Evolutionary conservation across 352 stramenopile genomes (phyloP), one percentile per base, ranked within the genome.

Genomic region (Hyaloperonospora arabidopsidis): DNA sequence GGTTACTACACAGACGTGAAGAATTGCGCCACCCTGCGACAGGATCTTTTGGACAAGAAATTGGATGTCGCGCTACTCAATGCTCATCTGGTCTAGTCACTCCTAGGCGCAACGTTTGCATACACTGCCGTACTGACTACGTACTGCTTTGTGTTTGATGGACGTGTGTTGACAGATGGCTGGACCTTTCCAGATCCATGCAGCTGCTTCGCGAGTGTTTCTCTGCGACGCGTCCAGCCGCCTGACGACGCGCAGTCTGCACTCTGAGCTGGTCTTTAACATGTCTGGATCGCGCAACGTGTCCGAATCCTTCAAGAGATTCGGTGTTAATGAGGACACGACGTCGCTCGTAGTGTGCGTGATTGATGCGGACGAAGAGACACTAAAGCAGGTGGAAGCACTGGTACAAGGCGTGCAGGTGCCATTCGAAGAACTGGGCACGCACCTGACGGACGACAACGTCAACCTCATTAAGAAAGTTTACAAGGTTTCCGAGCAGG

Each of bases 211-310:
- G 35, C 79, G 83, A 22, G 74, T 74, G 38, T 66, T 93, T 35
- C 65, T 86, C n/a, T 87, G 74, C 40, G 77, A 87, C 41, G 70
- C 76, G 48, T 69, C 65, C 10, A 65, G 52, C 35, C 69, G 67
- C 34, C 44, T 89, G 53, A 89, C 76, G 15, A 88, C 83, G 52
- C 87, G 83, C 61, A 87, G 69, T 44, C 49, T 93, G 48, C 83
- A 93, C 57, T 67, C 80, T 7, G 83, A 93, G 68, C 64, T 93
- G 17, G 81, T 93, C 45, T 93, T 91, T 60, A 91, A 90, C 61
- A 74, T 93, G 57, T 88, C 83, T 5, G 80, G 80, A 29, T 85
- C 79, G 41, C 79, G 81, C 62, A 91, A 93, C 52, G 79, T 93
- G 54, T 78, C 67, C 25, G 80, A 93, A 57, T 91, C 83, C 34